Conservation (phyloP, 1,284 basidiomycete species). For the Vanrija pseudolonga region DNA sequence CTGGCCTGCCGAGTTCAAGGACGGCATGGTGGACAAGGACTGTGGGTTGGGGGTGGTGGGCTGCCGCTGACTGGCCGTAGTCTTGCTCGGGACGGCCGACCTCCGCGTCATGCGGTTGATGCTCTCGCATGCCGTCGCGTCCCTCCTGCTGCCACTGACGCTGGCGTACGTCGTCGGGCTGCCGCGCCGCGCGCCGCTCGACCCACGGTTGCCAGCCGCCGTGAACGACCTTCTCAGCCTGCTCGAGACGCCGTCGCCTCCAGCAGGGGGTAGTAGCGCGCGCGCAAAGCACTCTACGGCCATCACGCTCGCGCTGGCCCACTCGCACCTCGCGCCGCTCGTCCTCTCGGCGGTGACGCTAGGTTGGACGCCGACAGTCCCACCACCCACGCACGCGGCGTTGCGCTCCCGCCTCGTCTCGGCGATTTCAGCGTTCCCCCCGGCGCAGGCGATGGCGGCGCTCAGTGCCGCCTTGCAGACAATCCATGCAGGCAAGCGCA, state of each 20-base stretch:
- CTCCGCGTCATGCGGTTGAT: constrained; percentile 28
- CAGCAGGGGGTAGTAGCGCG: constrained; percentile 13
- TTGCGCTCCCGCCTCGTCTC: constrained; percentile 18
- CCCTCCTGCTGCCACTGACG: constrained; percentile 23
- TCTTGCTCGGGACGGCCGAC: constrained; percentile 39
- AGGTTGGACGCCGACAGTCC: constrained; percentile 31
- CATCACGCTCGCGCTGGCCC: constrained; percentile 28
- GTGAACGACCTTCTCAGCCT: constrained; percentile 19
- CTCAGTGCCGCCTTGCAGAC: constrained; percentile 28
- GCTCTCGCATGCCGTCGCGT: constrained; percentile 24
- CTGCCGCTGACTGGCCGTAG: constrained; percentile 9
- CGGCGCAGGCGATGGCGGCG: constrained; percentile 27
- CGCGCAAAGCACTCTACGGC: constrained; percentile 13
- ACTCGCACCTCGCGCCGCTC: constrained; percentile 26
- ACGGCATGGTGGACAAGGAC: constrained; percentile 22
- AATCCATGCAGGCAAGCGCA: constrained; percentile 5
- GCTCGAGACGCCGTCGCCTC: constrained; percentile 17
- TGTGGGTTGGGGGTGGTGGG: constrained; percentile 16
- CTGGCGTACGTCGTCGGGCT: constrained; percentile 21
- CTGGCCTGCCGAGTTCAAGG: constrained; percentile 28
- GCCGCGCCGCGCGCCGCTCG: background rate
- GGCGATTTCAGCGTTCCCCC: constrained; percentile 17
- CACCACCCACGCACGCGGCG: constrained; percentile 13
- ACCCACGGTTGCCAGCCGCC: background rate
- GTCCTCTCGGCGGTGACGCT: constrained; percentile 27